Evolutionary conservation across 2,329 filamentous ascomycete genomes (phyloP), one percentile per base, ranked within the genome.

Genomic region (Pseudogymnoascus sp.): DNA sequence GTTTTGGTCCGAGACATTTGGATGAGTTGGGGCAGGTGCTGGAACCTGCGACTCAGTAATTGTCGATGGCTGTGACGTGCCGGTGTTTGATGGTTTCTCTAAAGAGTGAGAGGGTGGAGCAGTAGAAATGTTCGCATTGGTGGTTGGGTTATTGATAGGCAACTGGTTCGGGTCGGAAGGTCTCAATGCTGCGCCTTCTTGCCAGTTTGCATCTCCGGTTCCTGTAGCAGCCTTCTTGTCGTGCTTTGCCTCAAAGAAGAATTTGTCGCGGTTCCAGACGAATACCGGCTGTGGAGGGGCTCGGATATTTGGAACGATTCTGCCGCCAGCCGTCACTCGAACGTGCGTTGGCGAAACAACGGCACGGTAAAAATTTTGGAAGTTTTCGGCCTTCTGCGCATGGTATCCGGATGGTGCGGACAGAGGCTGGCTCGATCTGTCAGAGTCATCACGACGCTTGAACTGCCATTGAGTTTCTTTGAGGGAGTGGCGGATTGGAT

Each of bases 311-410:
- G 85, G 85, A 1, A 88, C 86, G 68, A 88, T 88, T 39, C 84
- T 80, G 45, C 86, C 86, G 64, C 86, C 85, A 65, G 86, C 86
- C 18, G 86, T 88, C 60, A 88, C 86, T 14, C 86, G 82, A 66
- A 88, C 81, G 72, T 88, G 84, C 12, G 84, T 86, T 6, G 86
- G 86, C 36, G 86, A 88, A 4, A 84, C 80, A n/a, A 88, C 86
- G 10, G 85, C 84, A 71, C 86, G 85, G 75, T 85, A 87, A 71
- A 88, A 88, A 62, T 81, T 79, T 71, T 86, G 82, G 68, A 88
- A 88, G n/a, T 86, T 86, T 71, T 87, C 84, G 36, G 80, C 80
- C 68, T 82, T 81, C 71, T 87, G 85, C 26, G 82, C 80, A 39
- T 73, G 74, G 36, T 82, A 72, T 7, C 79, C 82, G 18, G 78